Evolutionary conservation across 2,329 filamentous ascomycete genomes (phyloP), one percentile per base, ranked within the genome.

Genomic region (Ramularia endophylla): DNA sequence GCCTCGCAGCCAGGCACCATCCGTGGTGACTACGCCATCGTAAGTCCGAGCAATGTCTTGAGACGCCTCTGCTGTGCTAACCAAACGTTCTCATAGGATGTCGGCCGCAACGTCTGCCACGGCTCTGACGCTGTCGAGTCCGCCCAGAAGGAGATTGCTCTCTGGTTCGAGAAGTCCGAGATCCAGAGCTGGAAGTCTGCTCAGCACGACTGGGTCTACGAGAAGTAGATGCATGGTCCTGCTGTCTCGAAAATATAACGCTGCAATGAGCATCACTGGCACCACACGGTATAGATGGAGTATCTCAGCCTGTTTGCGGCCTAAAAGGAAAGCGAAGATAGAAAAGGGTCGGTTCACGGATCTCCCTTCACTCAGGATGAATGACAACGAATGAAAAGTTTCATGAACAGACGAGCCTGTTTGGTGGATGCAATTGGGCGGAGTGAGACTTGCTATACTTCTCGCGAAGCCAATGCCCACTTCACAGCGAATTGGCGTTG

Each of bases 71-170:
- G n/a, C n/a, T n/a, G n/a, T n/a, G n/a, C n/a, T n/a, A n/a, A n/a
- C n/a, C n/a, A n/a, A n/a, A n/a, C n/a, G n/a, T 41, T 36, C 47
- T 33, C 16, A 7, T 41, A 74, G 72, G 82, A 87, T 62, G 83
- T 88, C 67, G 92, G 92, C 74, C 87, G 90, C 71, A 98, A 98
- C 79, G 88, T 97, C 75, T 97, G 90, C 86, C 92, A 98, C 83
- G 92, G 92, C 69, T 95, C 88, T 72, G 92, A 98, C 80, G 82
- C 78, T 68, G 90, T 98, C 72, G 92, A 98, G 82, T 95, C 81
- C 77, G 92, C 92, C 73, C 81, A 97, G 85, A 95, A 97, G 86
- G 92, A 98, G 80, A 98, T 98, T 68, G 84, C 83, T 64, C 83
- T 97, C 67, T 98, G 92, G 92, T 98, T 98, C 85, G 82, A 85